phyloP scores from a whole-genome alignment of 805 yeast species.

The Dipodascus geniculatus region DNA sequence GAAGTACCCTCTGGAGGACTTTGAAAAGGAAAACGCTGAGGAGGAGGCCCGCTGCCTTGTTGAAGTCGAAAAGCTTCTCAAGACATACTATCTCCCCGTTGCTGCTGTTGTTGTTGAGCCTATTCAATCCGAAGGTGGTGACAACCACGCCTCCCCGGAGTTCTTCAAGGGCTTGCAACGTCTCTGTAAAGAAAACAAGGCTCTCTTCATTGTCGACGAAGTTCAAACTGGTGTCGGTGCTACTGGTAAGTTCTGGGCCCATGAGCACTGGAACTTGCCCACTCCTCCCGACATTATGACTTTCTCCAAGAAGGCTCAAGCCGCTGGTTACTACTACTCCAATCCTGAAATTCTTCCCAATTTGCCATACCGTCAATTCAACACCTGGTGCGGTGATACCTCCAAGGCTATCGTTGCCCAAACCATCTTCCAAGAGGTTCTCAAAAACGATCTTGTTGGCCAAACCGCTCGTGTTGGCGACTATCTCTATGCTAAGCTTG shows the following conservation, averaged over 20 bases:
- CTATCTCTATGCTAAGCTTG: constrained; percentile 50
- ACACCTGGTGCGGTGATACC: constrained; percentile 93
- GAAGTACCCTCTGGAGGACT: constrained; percentile 68
- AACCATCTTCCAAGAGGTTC: constrained; percentile 56
- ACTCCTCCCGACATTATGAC: constrained; percentile 78
- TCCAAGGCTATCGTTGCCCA: constrained; percentile 66
- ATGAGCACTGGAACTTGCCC: constrained; percentile 67
- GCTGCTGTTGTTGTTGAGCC: constrained; percentile 91
- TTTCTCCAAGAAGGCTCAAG: constrained; percentile 79
- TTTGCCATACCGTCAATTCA: constrained; percentile 77
- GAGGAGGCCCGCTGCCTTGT: constrained; percentile 78
- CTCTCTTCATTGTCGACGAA: constrained; percentile 69
- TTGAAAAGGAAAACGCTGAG: constrained; percentile 47
- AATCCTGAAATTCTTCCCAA: constrained; percentile 63
- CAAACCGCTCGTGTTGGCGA: constrained; percentile 52
- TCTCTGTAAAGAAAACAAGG: constrained; percentile 56
- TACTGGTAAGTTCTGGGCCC: constrained; percentile 79
- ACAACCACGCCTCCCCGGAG: constrained; percentile 66
- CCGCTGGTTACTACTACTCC: constrained; percentile 78
- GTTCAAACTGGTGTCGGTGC: constrained; percentile 90
- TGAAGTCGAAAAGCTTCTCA: constrained; percentile 60
- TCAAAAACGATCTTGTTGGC: constrained; percentile 44
- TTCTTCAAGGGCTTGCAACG: constrained; percentile 80
- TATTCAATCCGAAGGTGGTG: constrained; percentile 86
- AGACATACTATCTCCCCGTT: constrained; percentile 55